phyloP scores from a whole-genome alignment of 306 rosid genomes.

The Cucumis melo region DNA sequence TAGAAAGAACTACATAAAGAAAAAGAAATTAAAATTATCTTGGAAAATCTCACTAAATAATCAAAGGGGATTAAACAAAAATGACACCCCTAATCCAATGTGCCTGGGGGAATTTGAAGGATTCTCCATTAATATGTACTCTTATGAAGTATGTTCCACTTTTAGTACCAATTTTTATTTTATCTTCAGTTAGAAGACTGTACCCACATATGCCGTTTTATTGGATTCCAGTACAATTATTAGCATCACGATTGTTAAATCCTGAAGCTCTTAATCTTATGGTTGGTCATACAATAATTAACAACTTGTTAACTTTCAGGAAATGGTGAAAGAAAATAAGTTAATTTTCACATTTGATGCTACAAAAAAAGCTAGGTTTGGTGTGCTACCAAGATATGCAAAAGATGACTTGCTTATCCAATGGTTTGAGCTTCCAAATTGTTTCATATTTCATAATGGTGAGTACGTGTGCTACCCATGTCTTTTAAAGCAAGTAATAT shows the following conservation, averaged over 20 bases:
- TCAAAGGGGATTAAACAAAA: background rate
- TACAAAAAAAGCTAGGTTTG: constrained; percentile 83
- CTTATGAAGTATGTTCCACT: background rate
- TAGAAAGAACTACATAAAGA: background rate
- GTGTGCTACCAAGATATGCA: constrained; percentile 87
- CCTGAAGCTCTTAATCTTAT: background rate
- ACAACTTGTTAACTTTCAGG: constrained; percentile 38
- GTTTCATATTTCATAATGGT: constrained; percentile 98
- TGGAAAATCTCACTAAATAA: background rate
- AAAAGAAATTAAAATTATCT: background rate
- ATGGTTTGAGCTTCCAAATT: constrained; percentile 97
- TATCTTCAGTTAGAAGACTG: background rate
- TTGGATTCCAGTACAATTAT: background rate
- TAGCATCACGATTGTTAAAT: background rate
- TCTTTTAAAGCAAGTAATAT: background rate
- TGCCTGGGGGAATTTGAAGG: background rate
- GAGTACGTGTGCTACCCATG: background rate
- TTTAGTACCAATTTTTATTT: background rate
- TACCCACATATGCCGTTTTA: background rate
- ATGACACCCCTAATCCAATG: background rate
- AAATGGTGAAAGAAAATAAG: constrained; percentile 85
- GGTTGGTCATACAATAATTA: background rate
- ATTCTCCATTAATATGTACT: background rate
- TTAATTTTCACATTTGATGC: constrained; percentile 66
- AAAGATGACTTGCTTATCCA: constrained; percentile 62